Percentiles rank a stretch among this genome's conserved stretches.
phyloP scores from a whole-genome alignment of 768 basidiomycete species.

The Lentinula raphanica region DNA sequence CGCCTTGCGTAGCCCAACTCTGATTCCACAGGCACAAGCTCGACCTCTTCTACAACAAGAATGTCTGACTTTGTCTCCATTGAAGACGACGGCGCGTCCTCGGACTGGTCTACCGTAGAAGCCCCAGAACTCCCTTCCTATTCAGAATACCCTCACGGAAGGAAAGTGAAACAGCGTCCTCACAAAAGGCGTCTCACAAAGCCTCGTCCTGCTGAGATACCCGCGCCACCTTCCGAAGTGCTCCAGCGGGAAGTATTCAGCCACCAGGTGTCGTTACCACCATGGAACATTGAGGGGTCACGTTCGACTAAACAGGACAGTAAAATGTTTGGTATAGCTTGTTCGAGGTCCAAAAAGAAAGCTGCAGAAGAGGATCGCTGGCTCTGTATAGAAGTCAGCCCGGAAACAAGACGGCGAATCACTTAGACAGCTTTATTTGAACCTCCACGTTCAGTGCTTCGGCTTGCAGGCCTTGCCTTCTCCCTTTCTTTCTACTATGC shows the following conservation, averaged over 20 bases:
- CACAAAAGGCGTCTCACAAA: constrained; percentile 2
- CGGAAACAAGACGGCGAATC: constrained; percentile 3
- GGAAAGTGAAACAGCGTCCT: neutral
- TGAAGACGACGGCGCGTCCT: neutral
- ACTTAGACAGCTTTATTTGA: neutral
- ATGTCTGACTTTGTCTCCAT: neutral
- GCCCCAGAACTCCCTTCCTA: neutral
- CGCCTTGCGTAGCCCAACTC: neutral
- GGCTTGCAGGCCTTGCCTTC: neutral
- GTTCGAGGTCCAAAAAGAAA: neutral
- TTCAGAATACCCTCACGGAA: neutral
- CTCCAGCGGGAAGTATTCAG: constrained; percentile 4
- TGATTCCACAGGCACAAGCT: neutral
- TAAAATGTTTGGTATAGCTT: neutral
- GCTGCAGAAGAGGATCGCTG: neutral
- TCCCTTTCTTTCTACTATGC: neutral
- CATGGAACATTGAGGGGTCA: neutral
- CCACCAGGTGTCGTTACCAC: constrained; percentile 1
- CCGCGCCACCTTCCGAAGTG: constrained; percentile 7
- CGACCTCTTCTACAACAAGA: neutral
- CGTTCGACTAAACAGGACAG: neutral
- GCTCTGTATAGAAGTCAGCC: constrained; percentile 9
- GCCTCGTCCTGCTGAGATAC: constrained; percentile 4
- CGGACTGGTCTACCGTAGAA: constrained; percentile 2
- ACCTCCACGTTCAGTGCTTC: neutral